Evolutionary conservation across 2,329 filamentous ascomycete genomes (phyloP).

Genomic region (Scedosporium dehoogii): DNA sequence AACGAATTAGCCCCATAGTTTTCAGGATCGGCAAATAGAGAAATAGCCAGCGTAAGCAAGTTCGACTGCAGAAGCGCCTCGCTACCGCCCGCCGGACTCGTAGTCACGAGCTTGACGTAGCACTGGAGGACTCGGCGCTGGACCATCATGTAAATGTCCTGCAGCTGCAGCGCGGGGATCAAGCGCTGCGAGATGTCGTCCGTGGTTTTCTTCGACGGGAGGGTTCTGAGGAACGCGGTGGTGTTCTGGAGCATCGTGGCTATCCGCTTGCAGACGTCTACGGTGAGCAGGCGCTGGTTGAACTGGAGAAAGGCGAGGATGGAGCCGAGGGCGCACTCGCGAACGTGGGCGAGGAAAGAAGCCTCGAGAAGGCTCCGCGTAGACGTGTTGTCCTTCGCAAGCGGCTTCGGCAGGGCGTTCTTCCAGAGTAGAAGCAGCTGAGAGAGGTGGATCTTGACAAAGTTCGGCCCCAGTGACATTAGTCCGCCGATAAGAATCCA

Average conservation of each 20-base stretch:
- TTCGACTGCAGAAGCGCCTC: slow-evolving; percentile 88
- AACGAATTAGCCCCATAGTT: slow-evolving; percentile 77
- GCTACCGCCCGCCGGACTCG: slow-evolving; percentile 74
- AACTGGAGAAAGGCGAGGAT: slow-evolving; percentile 89
- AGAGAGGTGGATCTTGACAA: slow-evolving; percentile 95
- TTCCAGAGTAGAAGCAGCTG: slow-evolving; percentile 94
- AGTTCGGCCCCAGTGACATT: slow-evolving; percentile 94
- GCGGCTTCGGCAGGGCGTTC: slow-evolving; percentile 86
- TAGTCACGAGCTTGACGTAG: slow-evolving; percentile 81
- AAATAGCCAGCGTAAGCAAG: slow-evolving; percentile 77
- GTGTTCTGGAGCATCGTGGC: slow-evolving; percentile 94
- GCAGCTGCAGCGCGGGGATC: slow-evolving; percentile 74
- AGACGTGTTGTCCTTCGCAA: slow-evolving; percentile 84
- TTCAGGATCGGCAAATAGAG: slow-evolving; percentile 86
- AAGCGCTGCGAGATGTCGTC: slow-evolving; percentile 81
- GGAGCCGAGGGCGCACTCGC: slow-evolving; percentile 86
- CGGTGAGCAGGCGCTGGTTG: slow-evolving; percentile 82
- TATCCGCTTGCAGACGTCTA: slow-evolving; percentile 88
- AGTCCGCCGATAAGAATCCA: slow-evolving; percentile 95
- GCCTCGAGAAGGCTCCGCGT: slow-evolving; percentile 78
- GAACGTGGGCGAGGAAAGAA: slow-evolving; percentile 86
- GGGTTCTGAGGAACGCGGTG: slow-evolving; percentile 72
- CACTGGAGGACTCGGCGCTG: slow-evolving; percentile 88
- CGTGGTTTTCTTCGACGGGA: slow-evolving; percentile 73
- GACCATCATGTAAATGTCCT: slow-evolving; percentile 88